These are phyloP conservation scores for Trichoderma orchidacearum DNA, from an alignment of 495 filamentous ascomycete species.

Conservation along the genomic window DNA sequence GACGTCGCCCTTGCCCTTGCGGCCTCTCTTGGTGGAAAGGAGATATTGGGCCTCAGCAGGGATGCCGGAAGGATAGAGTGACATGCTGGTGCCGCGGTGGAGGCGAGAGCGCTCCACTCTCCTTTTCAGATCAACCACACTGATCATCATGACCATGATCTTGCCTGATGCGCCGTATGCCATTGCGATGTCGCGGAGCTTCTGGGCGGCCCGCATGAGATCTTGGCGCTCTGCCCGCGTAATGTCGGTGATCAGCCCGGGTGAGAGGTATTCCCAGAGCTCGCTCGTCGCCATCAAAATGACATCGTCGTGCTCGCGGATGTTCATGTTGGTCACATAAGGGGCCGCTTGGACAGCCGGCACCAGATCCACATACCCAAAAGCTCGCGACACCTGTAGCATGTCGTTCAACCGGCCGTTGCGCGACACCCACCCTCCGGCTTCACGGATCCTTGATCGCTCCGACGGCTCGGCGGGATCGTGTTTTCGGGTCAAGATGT, in stretches of 20 bases:
- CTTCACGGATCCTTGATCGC: slow-evolving; percentile 79
- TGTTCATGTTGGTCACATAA: slow-evolving; percentile 59
- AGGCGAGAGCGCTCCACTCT: slow-evolving; percentile 54
- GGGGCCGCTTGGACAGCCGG: slow-evolving; percentile 88
- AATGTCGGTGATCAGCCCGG: slow-evolving; percentile 83
- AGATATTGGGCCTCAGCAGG: slow-evolving; percentile 53
- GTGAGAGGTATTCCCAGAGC: slow-evolving; percentile 85
- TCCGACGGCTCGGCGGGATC: slow-evolving; percentile 77
- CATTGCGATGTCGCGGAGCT: slow-evolving; percentile 87
- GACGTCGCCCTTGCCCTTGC: slow-evolving; percentile 52
- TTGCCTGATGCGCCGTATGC: slow-evolving; percentile 86
- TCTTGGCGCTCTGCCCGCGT: slow-evolving; percentile 69
- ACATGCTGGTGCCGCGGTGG: slow-evolving; percentile 59
- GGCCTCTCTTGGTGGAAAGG: slow-evolving; percentile 43
- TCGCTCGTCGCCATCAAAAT: slow-evolving; percentile 83
- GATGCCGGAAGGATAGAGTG: slow-evolving; percentile 59
- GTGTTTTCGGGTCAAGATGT: slow-evolving; percentile 76
- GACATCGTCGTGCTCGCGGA: slow-evolving; percentile 88
- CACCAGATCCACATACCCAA: slow-evolving; percentile 87
- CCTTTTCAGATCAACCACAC: slow-evolving; percentile 78
- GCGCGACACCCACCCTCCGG: slow-evolving; percentile 88
- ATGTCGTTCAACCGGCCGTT: slow-evolving; percentile 87
- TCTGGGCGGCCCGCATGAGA: slow-evolving; percentile 92
- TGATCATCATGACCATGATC: slow-evolving; percentile 97
- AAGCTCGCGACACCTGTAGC: slow-evolving; percentile 83